phyloP scores from a whole-genome alignment of 495 filamentous ascomycete species.

The Clavariopsis aquatica region DNA sequence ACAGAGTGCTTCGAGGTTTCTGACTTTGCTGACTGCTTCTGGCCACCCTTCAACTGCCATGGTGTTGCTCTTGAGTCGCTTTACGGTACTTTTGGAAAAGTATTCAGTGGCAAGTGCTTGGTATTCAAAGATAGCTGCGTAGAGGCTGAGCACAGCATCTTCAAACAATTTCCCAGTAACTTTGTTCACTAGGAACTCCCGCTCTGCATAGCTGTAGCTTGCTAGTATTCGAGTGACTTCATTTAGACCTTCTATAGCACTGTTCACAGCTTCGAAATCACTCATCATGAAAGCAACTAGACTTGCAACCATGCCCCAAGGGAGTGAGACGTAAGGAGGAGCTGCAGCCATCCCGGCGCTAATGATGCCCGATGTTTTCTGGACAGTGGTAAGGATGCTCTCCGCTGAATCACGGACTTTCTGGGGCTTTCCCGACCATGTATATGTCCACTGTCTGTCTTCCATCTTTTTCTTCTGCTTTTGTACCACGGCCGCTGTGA shows the following conservation, averaged over 20 bases:
- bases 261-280: not conserved
- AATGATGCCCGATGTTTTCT: not conserved
- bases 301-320: conserved; percentile 2
- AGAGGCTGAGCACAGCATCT: not conserved
- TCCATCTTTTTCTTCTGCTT: conserved; percentile 2
- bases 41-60: not conserved
- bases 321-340: conserved; percentile 4
- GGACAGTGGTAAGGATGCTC: not conserved
- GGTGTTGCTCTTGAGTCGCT: not conserved
- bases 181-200: not conserved
- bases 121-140: conserved; percentile 1
- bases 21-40: not conserved
- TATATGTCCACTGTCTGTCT: conserved; percentile 4
- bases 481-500: not conserved
- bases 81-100: not conserved
- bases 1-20: not conserved
- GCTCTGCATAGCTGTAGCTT: conserved; percentile 4
- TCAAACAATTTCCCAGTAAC: not conserved
- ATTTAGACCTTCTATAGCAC: not conserved
- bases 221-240: not conserved
- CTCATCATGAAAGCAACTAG: conserved; percentile 1
- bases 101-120: not conserved
- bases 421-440: conserved; percentile 1
- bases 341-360: not conserved
- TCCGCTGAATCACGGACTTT: conserved; percentile 6